A percentile compares a stretch with the other conserved stretches of the same genome.
Conservation (phyloP, 805 yeast species). For the Kodamaea jinghongensis region DNA sequence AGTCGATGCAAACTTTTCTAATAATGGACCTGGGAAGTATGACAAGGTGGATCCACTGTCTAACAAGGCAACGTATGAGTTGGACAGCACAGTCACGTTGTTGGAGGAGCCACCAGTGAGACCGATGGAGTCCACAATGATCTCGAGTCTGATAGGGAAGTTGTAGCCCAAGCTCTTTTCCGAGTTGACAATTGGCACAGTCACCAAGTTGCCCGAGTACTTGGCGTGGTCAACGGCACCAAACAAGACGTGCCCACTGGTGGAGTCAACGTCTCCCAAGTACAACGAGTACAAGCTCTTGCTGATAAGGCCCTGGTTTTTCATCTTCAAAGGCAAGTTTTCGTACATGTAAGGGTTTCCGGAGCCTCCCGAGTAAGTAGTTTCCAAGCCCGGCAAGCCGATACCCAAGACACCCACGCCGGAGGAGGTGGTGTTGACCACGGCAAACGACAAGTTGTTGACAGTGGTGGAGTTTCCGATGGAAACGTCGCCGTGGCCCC, state of each 20-base stretch:
- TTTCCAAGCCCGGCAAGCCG: slow-evolving; percentile 68
- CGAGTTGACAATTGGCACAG: slow-evolving; percentile 44
- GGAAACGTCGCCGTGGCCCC: slow-evolving; percentile 60
- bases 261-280: slow-evolving; percentile 25
- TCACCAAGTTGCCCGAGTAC: slow-evolving; percentile 30
- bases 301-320: slow-evolving; percentile 29
- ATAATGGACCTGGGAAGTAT: slow-evolving; percentile 41
- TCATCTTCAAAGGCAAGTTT: slow-evolving; percentile 37
- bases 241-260: slow-evolving; percentile 35
- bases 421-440: slow-evolving; percentile 48
- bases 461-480: slow-evolving; percentile 48
- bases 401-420: slow-evolving; percentile 66
- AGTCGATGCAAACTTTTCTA: slow-evolving; percentile 34
- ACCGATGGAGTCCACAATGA: slow-evolving; percentile 43
- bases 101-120: slow-evolving; percentile 11
- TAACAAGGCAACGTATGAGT: slow-evolving; percentile 23
- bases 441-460: slow-evolving; percentile 61
- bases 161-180: slow-evolving; percentile 27
- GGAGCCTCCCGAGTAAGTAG: slow-evolving; percentile 37
- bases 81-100: slow-evolving; percentile 16
- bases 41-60: slow-evolving; percentile 38
- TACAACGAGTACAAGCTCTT: slow-evolving; percentile 37
- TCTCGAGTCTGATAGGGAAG: slow-evolving; percentile 45
- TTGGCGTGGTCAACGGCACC: slow-evolving; percentile 46
- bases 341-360: slow-evolving; percentile 27